These are phyloP conservation scores for Cladosporium phlei DNA, from an alignment of 2,329 filamentous ascomycete species.

Conservation along the genomic window DNA sequence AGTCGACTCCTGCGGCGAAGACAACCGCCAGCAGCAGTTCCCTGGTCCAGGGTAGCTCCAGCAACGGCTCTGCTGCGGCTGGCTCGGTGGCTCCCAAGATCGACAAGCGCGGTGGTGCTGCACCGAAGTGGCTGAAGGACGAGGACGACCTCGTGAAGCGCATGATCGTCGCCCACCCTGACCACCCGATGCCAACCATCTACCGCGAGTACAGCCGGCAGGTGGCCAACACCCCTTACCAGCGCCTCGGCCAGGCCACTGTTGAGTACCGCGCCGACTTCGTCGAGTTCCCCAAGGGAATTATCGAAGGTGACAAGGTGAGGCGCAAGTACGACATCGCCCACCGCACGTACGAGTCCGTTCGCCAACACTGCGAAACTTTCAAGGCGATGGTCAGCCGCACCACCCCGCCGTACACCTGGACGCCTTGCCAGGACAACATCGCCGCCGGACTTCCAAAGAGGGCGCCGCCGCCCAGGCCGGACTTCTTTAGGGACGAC, in stretches of 20 bases:
- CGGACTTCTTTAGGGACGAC: background rate
- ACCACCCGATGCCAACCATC: background rate
- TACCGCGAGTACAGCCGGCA: background rate
- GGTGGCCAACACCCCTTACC: conserved; percentile 4
- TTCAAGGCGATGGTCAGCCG: background rate
- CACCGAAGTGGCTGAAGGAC: conserved; percentile 1
- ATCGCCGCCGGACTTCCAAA: background rate
- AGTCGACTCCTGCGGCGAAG: background rate
- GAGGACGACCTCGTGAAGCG: conserved; percentile 1
- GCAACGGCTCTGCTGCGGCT: background rate
- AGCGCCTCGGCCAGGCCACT: background rate
- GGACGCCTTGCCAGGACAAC: background rate
- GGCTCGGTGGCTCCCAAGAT: background rate
- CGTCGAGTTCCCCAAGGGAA: background rate
- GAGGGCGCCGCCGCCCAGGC: background rate
- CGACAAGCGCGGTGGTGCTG: background rate
- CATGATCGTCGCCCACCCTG: background rate
- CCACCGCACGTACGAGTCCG: background rate
- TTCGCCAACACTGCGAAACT: conserved; percentile 1
- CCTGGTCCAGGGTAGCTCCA: too few relatives aligned
- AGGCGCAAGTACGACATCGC: background rate
- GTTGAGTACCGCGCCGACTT: background rate
- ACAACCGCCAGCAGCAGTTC: background rate
- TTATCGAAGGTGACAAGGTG: background rate
- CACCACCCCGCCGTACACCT: background rate